Percentiles rank a stretch among this genome's conserved stretches.
Conservation (phyloP, 2,329 filamentous ascomycete species). For the Blumeria graminis region DNA sequence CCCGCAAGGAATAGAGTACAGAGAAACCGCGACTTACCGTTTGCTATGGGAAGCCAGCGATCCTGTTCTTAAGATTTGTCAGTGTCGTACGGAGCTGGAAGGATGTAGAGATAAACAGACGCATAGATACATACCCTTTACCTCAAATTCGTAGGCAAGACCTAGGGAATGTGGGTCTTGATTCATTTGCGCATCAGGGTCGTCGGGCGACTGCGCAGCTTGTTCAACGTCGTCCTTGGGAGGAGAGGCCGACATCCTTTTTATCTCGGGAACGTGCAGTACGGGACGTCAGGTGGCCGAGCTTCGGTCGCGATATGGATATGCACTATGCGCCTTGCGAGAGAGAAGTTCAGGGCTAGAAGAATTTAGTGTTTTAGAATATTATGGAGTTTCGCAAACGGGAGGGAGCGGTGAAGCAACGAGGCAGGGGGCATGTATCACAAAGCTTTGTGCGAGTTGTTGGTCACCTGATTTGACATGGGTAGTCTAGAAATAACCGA, state of each 20-base stretch:
- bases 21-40: constrained; percentile 53
- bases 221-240: constrained; percentile 83
- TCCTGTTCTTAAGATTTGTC: constrained; percentile 54
- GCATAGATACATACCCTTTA: constrained; percentile 2
- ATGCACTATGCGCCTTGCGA: no score
- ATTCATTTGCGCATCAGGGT: constrained; percentile 80
- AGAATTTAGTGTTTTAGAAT: no score
- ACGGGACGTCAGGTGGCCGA: background rate
- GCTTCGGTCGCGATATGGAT: no score
- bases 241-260: constrained; percentile 93
- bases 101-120: constrained; percentile 1
- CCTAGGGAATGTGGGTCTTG: constrained; percentile 55
- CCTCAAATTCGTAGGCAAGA: constrained; percentile 72
- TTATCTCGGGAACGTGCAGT: constrained; percentile 3
- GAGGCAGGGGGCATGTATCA: no score
- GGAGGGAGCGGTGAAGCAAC: no score
- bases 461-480: no score
- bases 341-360: no score
- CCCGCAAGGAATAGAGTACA: constrained; percentile 26
- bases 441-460: no score
- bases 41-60: constrained; percentile 97
- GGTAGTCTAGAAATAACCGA: no score
- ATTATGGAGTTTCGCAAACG: no score
- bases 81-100: constrained; percentile 3
- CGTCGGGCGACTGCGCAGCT: constrained; percentile 77